phyloP scores from a whole-genome alignment of 164 flowering plant species.

The Euptelea pleiosperma region DNA sequence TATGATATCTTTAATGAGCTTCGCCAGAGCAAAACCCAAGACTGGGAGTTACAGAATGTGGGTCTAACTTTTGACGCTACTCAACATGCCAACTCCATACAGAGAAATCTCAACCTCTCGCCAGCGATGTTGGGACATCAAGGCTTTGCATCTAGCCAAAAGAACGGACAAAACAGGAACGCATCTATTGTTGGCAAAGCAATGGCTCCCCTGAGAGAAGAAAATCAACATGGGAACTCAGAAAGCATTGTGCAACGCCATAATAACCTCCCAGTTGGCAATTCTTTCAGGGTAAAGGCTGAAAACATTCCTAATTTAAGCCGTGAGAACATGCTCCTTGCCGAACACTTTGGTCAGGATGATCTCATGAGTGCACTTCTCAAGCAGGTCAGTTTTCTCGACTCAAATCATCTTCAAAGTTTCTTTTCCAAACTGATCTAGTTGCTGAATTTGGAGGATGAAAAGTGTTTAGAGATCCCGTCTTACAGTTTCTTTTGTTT shows the following conservation, averaged over 20 bases:
- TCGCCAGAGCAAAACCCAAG: conserved; percentile 40
- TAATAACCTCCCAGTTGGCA: conserved; percentile 25
- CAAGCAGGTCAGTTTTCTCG: conserved; percentile 54
- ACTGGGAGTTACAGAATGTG: conserved; percentile 48
- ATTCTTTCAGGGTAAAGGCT: conserved; percentile 42
- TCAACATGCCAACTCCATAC: conserved; percentile 29
- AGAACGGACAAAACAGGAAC: conserved; percentile 29
- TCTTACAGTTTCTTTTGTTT: conserved; percentile 12
- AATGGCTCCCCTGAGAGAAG: conserved; percentile 25
- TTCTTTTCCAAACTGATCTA: neutral
- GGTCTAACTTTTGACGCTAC: conserved; percentile 35
- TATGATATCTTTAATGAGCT: conserved; percentile 55
- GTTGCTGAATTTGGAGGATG: neutral
- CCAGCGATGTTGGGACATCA: conserved; percentile 41
- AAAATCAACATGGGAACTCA: conserved; percentile 23
- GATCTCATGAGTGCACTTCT: conserved; percentile 72
- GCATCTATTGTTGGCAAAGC: conserved; percentile 15
- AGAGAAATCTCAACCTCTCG: conserved; percentile 22
- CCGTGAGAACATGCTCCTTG: conserved; percentile 23
- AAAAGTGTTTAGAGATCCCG: neutral
- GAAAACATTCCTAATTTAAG: conserved; percentile 41
- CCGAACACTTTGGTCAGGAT: conserved; percentile 59
- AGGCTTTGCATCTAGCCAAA: conserved; percentile 33
- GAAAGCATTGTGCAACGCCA: conserved; percentile 29
- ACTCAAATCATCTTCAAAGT: neutral